Conservation (phyloP, 2,329 filamentous ascomycete genomes). For the Fusarium albosuccineum region DNA sequence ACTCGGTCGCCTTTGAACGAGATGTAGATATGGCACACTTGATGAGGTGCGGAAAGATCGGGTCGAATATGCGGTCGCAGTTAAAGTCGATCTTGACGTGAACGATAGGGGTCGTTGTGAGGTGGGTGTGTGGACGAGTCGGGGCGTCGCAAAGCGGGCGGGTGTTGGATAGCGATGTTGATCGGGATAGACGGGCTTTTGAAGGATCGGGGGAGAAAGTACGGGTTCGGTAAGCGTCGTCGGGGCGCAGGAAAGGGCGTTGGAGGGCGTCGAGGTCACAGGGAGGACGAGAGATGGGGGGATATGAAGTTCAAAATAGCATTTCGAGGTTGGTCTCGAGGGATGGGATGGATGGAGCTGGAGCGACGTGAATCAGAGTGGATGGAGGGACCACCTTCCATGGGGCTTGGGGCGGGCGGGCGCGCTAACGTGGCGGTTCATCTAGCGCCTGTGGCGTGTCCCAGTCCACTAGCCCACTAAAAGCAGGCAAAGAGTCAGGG, state of each 20-base stretch:
- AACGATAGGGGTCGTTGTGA: conserved; percentile 23
- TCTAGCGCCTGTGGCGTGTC: conserved; percentile 42
- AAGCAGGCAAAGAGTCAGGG: conserved; percentile 16
- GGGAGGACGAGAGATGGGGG: conserved; percentile 12
- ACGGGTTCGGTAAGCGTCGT: background rate
- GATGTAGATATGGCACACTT: background rate
- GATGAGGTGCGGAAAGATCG: background rate
- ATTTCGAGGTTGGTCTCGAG: conserved; percentile 33
- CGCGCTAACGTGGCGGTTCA: conserved; percentile 43
- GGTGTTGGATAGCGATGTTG: conserved; percentile 14
- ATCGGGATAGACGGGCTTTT: conserved; percentile 2
- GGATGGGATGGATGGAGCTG: conserved; percentile 30
- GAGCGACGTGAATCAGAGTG: background rate
- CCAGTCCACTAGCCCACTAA: conserved; percentile 33
- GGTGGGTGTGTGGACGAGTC: conserved; percentile 20
- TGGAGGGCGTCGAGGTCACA: conserved; percentile 9
- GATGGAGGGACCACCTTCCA: background rate
- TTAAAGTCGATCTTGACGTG: conserved; percentile 9
- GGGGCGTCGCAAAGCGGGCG: conserved; percentile 33
- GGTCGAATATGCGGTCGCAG: background rate
- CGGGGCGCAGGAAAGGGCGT: background rate
- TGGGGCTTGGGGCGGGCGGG: conserved; percentile 1
- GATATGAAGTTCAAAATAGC: conserved; percentile 30
- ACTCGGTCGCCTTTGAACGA: background rate
- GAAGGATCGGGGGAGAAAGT: background rate